Conservation (phyloP, 495 filamentous ascomycete genomes). For the Xylaria castorea region DNA sequence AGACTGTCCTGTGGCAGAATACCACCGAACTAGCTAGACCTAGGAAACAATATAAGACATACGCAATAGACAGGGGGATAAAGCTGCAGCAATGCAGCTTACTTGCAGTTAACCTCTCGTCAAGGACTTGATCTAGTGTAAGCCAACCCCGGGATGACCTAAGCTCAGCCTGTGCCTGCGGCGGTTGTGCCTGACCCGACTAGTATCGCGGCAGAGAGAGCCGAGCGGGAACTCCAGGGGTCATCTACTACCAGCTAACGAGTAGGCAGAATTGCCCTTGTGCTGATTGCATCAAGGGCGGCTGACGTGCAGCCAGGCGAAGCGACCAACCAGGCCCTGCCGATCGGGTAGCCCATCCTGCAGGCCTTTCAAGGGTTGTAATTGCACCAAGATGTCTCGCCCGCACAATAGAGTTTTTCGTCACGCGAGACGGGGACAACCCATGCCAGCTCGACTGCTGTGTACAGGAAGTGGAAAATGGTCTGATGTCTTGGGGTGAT, state of each 20-base stretch:
- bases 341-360: neutral
- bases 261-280: conserved; percentile 2
- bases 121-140: neutral
- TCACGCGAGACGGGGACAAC: neutral
- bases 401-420: neutral
- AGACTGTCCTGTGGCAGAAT: neutral
- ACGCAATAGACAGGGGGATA: neutral
- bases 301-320: conserved; percentile 14
- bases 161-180: neutral
- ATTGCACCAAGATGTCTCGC: neutral
- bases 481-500: conserved; percentile 15
- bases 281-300: neutral
- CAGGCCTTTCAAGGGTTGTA: conserved; percentile 12
- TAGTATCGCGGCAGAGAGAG: conserved; percentile 1
- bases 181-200: conserved; percentile 7
- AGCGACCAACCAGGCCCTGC: neutral
- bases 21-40: neutral
- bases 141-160: neutral
- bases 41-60: neutral
- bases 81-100: conserved; percentile 5
- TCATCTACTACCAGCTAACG: neutral
- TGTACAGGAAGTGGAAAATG: neutral
- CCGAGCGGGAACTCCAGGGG: neutral
- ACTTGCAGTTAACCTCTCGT: conserved; percentile 9
- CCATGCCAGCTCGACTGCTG: neutral